phyloP scores from a whole-genome alignment of 345 rosid genomes.

The Camelina sativa region DNA sequence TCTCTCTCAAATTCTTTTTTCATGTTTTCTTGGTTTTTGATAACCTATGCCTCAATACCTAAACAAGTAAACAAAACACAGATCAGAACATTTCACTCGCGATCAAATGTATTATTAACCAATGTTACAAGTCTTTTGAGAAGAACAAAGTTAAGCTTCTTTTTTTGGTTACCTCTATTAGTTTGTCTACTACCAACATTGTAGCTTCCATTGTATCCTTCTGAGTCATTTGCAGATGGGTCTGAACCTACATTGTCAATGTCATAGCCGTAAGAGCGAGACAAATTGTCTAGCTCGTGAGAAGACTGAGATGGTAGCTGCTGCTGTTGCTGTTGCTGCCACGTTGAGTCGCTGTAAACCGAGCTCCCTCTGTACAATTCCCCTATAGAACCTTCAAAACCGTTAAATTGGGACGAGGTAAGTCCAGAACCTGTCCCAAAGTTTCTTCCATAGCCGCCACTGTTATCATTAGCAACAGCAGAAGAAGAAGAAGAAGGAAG shows the following conservation, averaged over 20 bases:
- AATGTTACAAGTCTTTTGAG: background rate
- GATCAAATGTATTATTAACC: background rate
- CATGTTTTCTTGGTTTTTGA: conserved; percentile 18
- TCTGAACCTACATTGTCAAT: conserved; percentile 68
- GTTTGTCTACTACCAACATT: conserved; percentile 71
- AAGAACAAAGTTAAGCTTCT: background rate
- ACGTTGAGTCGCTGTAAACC: conserved; percentile 73
- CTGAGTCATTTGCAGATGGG: conserved; percentile 62
- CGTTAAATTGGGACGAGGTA: conserved; percentile 50
- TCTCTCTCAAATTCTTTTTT: conserved; percentile 16
- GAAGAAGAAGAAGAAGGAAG: conserved; percentile 53
- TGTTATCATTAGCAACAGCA: conserved; percentile 43
- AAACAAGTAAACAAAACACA: conserved; percentile 23
- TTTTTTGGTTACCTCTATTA: conserved; percentile 67
- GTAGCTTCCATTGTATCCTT: conserved; percentile 73
- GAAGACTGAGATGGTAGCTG: conserved; percentile 44
- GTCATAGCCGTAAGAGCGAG: conserved; percentile 63
- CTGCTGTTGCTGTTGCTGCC: conserved; percentile 54
- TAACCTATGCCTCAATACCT: conserved; percentile 45
- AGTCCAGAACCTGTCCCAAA: conserved; percentile 51
- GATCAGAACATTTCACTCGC: background rate
- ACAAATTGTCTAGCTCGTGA: conserved; percentile 62
- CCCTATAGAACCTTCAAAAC: conserved; percentile 68
- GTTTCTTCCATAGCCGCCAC: conserved; percentile 59
- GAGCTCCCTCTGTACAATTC: conserved; percentile 65